These are phyloP conservation scores for Hemisphaericaspora xylanilytica DNA, from an alignment of 1,139 yeast genomes.

Conservation along the genomic window DNA sequence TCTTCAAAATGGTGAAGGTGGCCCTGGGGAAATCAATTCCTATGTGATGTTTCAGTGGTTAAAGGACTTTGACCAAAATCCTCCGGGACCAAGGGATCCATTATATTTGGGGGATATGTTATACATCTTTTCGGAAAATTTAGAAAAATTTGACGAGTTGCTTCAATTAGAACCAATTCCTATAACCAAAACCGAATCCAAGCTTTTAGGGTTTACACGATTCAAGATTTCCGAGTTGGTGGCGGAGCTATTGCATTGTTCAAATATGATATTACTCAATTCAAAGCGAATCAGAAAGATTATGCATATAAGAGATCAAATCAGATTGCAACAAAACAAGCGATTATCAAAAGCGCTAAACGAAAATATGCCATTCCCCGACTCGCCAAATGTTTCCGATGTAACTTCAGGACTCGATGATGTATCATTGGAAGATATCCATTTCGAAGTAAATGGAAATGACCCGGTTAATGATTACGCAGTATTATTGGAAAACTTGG, in stretches of 20 bases:
- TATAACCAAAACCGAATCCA: conserved; percentile 18
- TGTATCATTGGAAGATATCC: conserved; percentile 36
- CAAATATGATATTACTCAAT: conserved; percentile 48
- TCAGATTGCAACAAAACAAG: conserved; percentile 30
- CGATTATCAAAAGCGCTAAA: conserved; percentile 35
- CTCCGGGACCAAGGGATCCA: conserved; percentile 48
- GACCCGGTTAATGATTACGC: conserved; percentile 10
- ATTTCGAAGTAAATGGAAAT: conserved; percentile 13
- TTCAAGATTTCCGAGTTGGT: conserved; percentile 45
- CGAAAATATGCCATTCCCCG: conserved; percentile 23
- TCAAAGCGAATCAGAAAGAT: conserved; percentile 38
- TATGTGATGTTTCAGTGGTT: conserved; percentile 48
- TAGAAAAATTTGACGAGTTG: conserved; percentile 30
- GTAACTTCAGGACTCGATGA: conserved; percentile 41
- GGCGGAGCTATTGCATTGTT: conserved; percentile 48
- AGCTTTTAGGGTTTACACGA: conserved; percentile 39
- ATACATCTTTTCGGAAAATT: conserved; percentile 37
- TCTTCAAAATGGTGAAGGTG: conserved; percentile 30
- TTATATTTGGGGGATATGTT: conserved; percentile 47
- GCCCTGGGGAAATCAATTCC: conserved; percentile 40
- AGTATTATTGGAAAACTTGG: conserved; percentile 20
- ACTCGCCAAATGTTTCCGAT: conserved; percentile 17
- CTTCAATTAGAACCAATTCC: conserved; percentile 29
- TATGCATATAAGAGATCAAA: conserved; percentile 34
- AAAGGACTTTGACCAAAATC: conserved; percentile 48